Evolutionary conservation across 257 asterid genomes (phyloP).

Genomic region (Solanum medicagineum): DNA sequence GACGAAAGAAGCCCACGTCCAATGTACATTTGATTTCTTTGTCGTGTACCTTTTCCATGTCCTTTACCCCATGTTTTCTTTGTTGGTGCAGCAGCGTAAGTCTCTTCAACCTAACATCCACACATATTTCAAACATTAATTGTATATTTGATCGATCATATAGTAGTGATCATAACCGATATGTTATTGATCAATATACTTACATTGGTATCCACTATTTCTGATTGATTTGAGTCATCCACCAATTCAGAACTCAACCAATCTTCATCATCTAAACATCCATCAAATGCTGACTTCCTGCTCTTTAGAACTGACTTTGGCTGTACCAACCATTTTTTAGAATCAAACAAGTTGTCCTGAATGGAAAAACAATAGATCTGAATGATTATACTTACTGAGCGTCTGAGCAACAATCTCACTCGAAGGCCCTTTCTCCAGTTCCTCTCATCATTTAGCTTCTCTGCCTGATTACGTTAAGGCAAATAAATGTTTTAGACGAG

Average conservation of each 20-base stretch:
- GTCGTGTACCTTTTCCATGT: constrained; percentile 41
- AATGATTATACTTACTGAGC: constrained; percentile 41
- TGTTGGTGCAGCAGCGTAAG: constrained; percentile 2
- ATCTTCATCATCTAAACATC: constrained; percentile 43
- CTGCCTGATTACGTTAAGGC: constrained; percentile 32
- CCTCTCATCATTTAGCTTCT: constrained; percentile 66
- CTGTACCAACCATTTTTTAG: constrained; percentile 22
- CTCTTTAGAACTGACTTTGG: constrained; percentile 63
- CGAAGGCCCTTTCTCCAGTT: constrained; percentile 93
- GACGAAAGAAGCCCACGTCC: constrained; percentile 48
- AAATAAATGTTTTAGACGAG: not conserved
- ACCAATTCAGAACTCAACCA: not conserved
- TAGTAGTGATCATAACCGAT: not conserved
- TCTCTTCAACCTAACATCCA: not conserved
- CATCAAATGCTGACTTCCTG: constrained; percentile 57
- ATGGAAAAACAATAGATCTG: not conserved
- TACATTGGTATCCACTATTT: constrained; percentile 2
- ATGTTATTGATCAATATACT: not conserved
- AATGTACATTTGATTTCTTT: constrained; percentile 34
- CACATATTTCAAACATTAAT: not conserved
- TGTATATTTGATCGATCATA: not conserved
- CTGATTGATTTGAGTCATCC: not conserved
- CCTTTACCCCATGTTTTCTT: constrained; percentile 62
- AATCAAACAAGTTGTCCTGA: not conserved
- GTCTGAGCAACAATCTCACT: constrained; percentile 75